Conservation (phyloP, 1,139 yeast species). For the Pichia sp. region DNA sequence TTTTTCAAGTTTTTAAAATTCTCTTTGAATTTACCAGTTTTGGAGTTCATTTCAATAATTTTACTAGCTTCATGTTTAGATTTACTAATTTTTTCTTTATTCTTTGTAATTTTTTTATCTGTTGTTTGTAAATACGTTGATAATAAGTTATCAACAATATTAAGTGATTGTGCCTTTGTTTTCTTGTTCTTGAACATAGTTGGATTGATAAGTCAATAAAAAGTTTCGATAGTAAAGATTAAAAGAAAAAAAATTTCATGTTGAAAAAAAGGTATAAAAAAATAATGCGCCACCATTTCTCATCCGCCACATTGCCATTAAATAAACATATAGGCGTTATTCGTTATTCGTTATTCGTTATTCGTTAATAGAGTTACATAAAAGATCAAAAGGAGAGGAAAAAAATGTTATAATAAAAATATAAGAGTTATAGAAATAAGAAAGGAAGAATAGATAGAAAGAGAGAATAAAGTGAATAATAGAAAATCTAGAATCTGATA, state of each 20-base stretch:
- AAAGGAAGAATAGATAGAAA: not conserved
- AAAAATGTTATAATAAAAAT: not conserved
- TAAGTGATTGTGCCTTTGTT: conserved; percentile 19
- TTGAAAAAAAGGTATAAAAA: not conserved
- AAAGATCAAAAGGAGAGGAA: not conserved
- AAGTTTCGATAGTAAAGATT: not conserved
- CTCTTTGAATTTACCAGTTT: conserved; percentile 8
- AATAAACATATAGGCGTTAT: no score
- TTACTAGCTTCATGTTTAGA: conserved; percentile 10
- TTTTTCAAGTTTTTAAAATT: conserved; percentile 6
- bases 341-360: not conserved
- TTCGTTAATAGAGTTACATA: not conserved
- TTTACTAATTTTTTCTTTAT: conserved; percentile 3
- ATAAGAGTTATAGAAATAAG: not conserved
- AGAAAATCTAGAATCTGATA: not conserved
- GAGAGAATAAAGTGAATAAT: not conserved
- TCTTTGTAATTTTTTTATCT: conserved; percentile 13
- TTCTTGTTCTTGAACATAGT: conserved; percentile 23
- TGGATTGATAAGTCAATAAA: not conserved
- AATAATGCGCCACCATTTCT: not conserved
- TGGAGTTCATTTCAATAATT: conserved; percentile 7
- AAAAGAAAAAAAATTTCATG: not conserved
- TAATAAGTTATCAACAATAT: conserved; percentile 23
- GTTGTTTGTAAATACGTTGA: conserved; percentile 22
- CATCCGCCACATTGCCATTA: not conserved